Base-by-base conservation (phyloP, 805 yeast genomes). In the Tetrapisispora iriomotensis region DNA sequence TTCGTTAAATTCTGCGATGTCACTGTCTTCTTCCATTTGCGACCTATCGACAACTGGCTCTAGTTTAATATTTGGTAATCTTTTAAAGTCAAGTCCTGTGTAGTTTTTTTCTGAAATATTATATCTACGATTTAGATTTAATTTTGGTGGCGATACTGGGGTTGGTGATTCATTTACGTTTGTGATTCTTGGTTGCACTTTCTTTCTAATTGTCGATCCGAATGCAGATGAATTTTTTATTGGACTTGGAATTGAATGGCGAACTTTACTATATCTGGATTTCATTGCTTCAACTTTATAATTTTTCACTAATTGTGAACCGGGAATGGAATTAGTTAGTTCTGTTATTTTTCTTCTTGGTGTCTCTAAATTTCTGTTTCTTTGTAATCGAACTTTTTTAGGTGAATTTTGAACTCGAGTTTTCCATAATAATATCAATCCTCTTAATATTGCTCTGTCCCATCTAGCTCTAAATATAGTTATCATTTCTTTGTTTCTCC, bases 211-310 rank as follows among this genome's bases (percentile, higher is more conserved):
- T 6, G 30, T 14, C 3, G 39, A 30, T 4, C 31, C 20, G n/a
- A 25, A 7, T 18, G 34, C 13, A 6, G 20, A 7, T 4, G 40
- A 25, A 13, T 31, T 29, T 36, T 56, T 59, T 17, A 62, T 34
- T 5, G 70, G 70, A 43, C 67, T 62, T 18, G 69, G 70, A 8
- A 64, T 57, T 1, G 65, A 65, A 20, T 49, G 43, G 23, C 60
- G 58, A 3, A 61, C 56, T 36, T 56, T 56, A 12, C 61, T 56
- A 35, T 63, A 66, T 29, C 55, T 62, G 8, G 50, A 48, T 30
- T 48, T 64, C 49, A 62, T 50, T 3, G 66, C 68, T 36, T 63
- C 66, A 44, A 63, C 51, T 29, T 62, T 54, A 29, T 54, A 51
- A 23, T 53, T 45, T 42, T 60, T 62, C n/a, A 63, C 52, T 12